Evolutionary conservation across 371 early-diverging fungal species (phyloP), one percentile per base, ranked within the genome.

Genomic region (Dichotomocladium elegans): DNA sequence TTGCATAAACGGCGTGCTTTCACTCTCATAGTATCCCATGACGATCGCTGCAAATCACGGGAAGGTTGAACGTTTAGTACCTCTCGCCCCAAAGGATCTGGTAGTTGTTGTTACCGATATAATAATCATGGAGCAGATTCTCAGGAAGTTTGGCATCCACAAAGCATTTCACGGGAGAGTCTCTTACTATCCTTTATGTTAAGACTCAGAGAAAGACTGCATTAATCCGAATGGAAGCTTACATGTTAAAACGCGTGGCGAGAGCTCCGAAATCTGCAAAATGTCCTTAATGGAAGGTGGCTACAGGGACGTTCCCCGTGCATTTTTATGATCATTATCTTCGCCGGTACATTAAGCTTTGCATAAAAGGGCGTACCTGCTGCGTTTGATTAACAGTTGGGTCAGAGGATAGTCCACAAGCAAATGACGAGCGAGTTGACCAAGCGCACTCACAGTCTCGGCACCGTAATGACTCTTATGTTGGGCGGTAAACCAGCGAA

Each of bases 51-150:
- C 14, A 27, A 10, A 46, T 5, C 2, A 47, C 4, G 5, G 1
- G 6, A 7, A 12, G 4, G 14, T 30, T 33, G 17, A 47, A n/a
- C n/a, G n/a, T n/a, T n/a, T n/a, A n/a, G n/a, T n/a, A n/a, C n/a
- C n/a, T n/a, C n/a, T n/a, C n/a, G n/a, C n/a, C n/a, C n/a, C n/a
- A n/a, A n/a, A n/a, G n/a, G n/a, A n/a, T n/a, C n/a, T n/a, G n/a
- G n/a, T n/a, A n/a, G n/a, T n/a, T n/a, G n/a, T n/a, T n/a, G 28
- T 28, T 52, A 58, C 58, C 58, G 22, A 47, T 29, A 33, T 58
- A 58, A 33, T 52, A 58, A 30, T 58, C 58, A 21, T 52, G 52
- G 17, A 52, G 28, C 17, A 58, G 29, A 6, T 42, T 24, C 14
- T 51, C 28, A 4, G 58, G 58, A 11, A 58, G 47, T 27, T 31